Evolutionary conservation across 345 rosid species (phyloP).

Genomic region (Passiflora organensis): DNA sequence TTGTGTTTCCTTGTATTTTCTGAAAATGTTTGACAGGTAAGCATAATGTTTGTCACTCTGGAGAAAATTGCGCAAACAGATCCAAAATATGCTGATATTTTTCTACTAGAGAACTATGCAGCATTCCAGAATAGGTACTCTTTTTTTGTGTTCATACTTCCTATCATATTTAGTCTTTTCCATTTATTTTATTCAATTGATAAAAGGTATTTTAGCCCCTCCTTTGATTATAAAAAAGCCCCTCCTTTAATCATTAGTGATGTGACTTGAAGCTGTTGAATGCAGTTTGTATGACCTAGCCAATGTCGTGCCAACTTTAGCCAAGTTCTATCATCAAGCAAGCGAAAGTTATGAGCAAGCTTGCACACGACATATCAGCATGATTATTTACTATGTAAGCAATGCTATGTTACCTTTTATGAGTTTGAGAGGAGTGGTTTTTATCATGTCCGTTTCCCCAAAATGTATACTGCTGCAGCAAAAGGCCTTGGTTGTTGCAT

Average conservation of each 20-base stretch:
- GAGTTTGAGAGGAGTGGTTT: constrained; percentile 7
- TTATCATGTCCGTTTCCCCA: constrained; percentile 12
- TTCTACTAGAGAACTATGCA: constrained; percentile 94
- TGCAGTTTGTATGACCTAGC: constrained; percentile 96
- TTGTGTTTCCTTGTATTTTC: neutral
- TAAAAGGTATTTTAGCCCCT: too few species aligned
- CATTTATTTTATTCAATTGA: too few species aligned
- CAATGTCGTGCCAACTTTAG: constrained; percentile 89
- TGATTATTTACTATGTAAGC: constrained; percentile 91
- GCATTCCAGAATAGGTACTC: constrained; percentile 91
- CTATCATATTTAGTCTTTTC: neutral
- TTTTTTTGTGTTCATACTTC: constrained; percentile 1
- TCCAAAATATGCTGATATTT: constrained; percentile 84
- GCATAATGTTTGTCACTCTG: constrained; percentile 87
- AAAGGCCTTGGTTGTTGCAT: too few species aligned
- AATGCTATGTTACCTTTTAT: constrained; percentile 9
- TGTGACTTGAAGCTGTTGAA: constrained; percentile 28
- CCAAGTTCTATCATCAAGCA: constrained; percentile 99
- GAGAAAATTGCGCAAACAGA: constrained; percentile 95
- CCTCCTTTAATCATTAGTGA: constrained; percentile 3
- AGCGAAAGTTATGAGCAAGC: constrained; percentile 99
- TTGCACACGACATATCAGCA: constrained; percentile 90
- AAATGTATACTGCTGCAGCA: too few species aligned
- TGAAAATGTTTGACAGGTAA: constrained; percentile 55
- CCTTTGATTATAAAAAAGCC: too few species aligned